Conservation (phyloP, 768 basidiomycete species). For the Boletus subcaerulescens region DNA sequence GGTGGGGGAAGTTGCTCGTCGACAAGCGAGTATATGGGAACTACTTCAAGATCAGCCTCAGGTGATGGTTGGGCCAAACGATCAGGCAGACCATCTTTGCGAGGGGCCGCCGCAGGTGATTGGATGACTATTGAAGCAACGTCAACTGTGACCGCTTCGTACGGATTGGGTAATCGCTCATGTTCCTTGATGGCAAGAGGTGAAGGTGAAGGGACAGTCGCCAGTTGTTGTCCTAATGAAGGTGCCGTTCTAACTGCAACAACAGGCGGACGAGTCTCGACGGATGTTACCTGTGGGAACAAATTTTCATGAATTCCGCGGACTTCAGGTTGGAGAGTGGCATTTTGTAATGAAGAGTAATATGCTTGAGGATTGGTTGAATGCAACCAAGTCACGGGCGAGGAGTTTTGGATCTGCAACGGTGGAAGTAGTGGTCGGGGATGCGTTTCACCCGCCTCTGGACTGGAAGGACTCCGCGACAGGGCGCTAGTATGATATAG, state of each 20-base stretch:
- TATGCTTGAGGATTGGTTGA: background rate
- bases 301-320: background rate
- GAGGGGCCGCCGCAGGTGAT: background rate
- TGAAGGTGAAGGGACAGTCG: background rate
- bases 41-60: constrained; percentile 15
- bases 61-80: background rate
- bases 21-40: constrained; percentile 23
- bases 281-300: background rate
- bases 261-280: background rate
- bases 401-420: background rate
- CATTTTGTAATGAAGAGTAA: background rate
- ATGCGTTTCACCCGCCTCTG: background rate
- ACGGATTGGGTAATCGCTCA: background rate
- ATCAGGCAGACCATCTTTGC: background rate
- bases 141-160: background rate
- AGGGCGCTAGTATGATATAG: constrained; percentile 18
- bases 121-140: background rate
- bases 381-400: background rate
- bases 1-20: constrained; percentile 26
- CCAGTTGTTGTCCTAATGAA: background rate
- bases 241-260: background rate
- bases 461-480: background rate
- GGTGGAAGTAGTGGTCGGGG: constrained; percentile 2
- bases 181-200: constrained; percentile 6
- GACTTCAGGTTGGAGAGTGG: background rate